A percentile compares a stretch with the other conserved stretches of the same genome.
These are phyloP conservation scores for Rhynchospora breviuscula DNA, from an alignment of 176 grass and related monocot species.

Conservation along the genomic window DNA sequence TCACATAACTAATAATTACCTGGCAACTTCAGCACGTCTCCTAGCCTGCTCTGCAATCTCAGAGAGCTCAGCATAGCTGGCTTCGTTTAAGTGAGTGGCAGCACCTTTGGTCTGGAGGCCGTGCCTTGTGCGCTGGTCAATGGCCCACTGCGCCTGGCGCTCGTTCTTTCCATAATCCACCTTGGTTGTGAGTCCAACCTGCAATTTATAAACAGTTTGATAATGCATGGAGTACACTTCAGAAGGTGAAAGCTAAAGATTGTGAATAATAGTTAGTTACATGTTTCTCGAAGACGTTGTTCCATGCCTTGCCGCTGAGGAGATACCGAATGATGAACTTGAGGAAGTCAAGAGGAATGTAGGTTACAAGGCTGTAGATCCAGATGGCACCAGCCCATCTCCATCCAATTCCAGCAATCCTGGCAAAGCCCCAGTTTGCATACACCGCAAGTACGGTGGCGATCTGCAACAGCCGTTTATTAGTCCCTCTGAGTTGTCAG, in stretches of 20 bases:
- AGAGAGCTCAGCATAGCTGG: constrained; percentile 66
- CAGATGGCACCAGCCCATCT: constrained; percentile 81
- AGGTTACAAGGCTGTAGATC: constrained; percentile 80
- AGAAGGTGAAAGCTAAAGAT: not conserved
- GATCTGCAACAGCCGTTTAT: constrained; percentile 22
- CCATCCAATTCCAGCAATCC: constrained; percentile 85
- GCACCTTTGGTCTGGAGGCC: constrained; percentile 39
- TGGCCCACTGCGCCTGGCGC: constrained; percentile 91
- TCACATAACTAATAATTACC: constrained; percentile 21
- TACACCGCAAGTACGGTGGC: constrained; percentile 88
- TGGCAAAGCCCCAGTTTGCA: constrained; percentile 72
- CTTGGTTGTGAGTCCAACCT: constrained; percentile 72
- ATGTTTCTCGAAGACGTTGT: constrained; percentile 69
- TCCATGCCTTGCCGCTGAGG: constrained; percentile 82
- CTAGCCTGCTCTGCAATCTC: constrained; percentile 90
- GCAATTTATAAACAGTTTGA: not conserved
- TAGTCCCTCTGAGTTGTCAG: not conserved
- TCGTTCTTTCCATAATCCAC: constrained; percentile 76
- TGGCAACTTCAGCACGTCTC: constrained; percentile 69
- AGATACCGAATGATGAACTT: constrained; percentile 90
- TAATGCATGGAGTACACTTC: not conserved
- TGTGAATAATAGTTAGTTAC: constrained; percentile 23
- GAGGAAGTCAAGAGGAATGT: constrained; percentile 84
- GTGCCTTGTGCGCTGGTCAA: constrained; percentile 70
- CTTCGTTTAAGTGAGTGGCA: constrained; percentile 41